Base-by-base conservation (phyloP, 345 rosid species). In the Dimocarpus longan region DNA sequence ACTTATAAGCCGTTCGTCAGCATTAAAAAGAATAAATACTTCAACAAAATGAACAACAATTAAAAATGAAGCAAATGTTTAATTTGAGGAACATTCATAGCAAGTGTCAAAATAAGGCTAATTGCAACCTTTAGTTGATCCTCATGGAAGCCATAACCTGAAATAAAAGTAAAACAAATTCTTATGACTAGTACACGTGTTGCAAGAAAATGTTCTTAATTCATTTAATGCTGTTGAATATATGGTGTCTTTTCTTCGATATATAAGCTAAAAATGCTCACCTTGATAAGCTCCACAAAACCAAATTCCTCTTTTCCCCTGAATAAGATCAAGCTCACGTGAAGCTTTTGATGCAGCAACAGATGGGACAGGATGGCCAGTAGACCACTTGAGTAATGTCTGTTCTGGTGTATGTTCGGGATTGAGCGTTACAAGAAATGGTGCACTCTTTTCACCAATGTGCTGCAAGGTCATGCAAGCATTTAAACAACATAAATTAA, bases 131-230 rank as follows among this genome's bases (percentile, higher is more conserved):
- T 95, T 54, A 95, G 80, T 77, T 95, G 95, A 66, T 95, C 97
- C 85, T 95, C 98, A 80, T 92, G 99, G 85, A 93, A 95, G 79
- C 97, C 99, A 81, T 92, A 92, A 63, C 99, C 99, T 93, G 91
- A 85, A 84, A 86, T 46, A 72, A 12, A 77, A 22, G 44, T 50
- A 37, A 54, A 32, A 57, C 10, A 74, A 76, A 70, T 69, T 57
- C 62, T 6, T 66, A 32, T 32, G 37, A 32, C 37, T 32, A 32
- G 37, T 32, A 32, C 37, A 32, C 37, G 19, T 16, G 22, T 46
- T 44, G 16, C 11, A 48, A 26, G 40, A 48, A 48, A 48, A 22
- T 19, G 13, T 24, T 13, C 3, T 3, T 2, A 26, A 26, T 32
- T 16, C 42, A 52, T 9, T 28, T 32, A 18, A 52, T 32, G 37